Percentiles rank a stretch among this genome's conserved stretches.
Conservation (phyloP, 2,329 filamentous ascomycete species). For the Epichloe gansuensis region DNA sequence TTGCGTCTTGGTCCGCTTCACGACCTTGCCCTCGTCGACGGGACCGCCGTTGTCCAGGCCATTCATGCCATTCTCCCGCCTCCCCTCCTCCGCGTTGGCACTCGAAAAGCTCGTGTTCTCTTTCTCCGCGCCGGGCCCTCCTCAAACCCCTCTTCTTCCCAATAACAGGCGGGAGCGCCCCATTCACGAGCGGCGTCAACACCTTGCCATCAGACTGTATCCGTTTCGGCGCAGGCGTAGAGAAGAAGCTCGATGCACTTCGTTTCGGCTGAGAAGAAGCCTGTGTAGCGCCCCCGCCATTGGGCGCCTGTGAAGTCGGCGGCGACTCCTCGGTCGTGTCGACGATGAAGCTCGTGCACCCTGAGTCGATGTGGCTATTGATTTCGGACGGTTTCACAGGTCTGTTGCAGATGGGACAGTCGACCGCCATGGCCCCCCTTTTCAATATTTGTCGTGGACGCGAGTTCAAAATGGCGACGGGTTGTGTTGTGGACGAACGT, state of each 20-base stretch:
- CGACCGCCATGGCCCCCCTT: slow-evolving; percentile 36
- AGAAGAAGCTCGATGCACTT: slow-evolving; percentile 47
- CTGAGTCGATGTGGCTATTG: slow-evolving; percentile 83
- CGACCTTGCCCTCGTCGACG: slow-evolving; percentile 12
- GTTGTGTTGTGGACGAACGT: too few species aligned
- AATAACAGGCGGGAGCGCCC: slow-evolving; percentile 15
- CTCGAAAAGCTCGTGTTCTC: not conserved
- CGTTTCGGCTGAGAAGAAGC: slow-evolving; percentile 35
- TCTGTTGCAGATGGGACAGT: slow-evolving; percentile 73
- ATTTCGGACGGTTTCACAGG: slow-evolving; percentile 62
- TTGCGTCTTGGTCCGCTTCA: slow-evolving; percentile 57
- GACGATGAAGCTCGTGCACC: slow-evolving; percentile 57
- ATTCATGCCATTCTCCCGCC: not conserved
- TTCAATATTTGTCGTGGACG: not conserved
- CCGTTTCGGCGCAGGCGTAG: slow-evolving; percentile 47
- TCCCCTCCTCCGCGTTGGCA: not conserved
- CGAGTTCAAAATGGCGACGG: too few species aligned
- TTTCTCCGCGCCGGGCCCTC: slow-evolving; percentile 33
- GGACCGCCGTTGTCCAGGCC: slow-evolving; percentile 4
- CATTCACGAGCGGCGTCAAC: slow-evolving; percentile 23
- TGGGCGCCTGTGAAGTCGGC: slow-evolving; percentile 13
- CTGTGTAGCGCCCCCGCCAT: slow-evolving; percentile 2
- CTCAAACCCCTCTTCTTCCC: slow-evolving; percentile 41
- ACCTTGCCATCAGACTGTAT: slow-evolving; percentile 21
- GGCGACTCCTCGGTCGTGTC: slow-evolving; percentile 27